A percentile compares a stretch with the other conserved stretches of the same genome.
Evolutionary conservation across 2,329 filamentous ascomycete species (phyloP).

Genomic region (Phialophora verrucosa): DNA sequence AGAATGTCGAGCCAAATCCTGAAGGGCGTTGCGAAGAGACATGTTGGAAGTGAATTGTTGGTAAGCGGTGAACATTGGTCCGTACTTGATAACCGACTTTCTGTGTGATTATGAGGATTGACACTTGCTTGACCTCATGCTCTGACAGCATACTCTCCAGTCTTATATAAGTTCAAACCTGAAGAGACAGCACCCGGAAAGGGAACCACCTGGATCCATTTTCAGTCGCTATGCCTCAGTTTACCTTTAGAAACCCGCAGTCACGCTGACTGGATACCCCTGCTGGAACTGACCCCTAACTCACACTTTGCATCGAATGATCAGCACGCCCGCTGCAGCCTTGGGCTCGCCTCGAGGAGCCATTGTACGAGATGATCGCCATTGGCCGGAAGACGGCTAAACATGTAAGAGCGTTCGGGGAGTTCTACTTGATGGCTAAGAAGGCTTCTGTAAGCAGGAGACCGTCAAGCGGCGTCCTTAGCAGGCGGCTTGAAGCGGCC

Average conservation of each 20-base stretch:
- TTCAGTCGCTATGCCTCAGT: not conserved
- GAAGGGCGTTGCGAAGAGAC: slow-evolving; percentile 11
- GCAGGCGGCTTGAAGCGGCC: not conserved
- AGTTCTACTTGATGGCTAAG: not conserved
- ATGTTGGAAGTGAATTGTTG: slow-evolving; percentile 12
- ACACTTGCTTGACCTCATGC: not conserved
- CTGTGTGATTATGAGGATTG: not conserved
- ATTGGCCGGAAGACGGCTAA: not conserved
- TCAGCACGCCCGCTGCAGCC: slow-evolving; percentile 1
- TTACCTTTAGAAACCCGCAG: not conserved
- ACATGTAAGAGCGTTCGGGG: not conserved
- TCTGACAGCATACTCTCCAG: not conserved
- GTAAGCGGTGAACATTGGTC: slow-evolving; percentile 14
- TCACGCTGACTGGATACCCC: not conserved
- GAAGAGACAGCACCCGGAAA: not conserved
- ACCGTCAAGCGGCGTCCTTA: not conserved
- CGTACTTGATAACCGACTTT: not conserved
- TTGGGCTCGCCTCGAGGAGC: not conserved
- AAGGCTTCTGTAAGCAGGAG: not conserved
- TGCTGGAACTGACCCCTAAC: not conserved
- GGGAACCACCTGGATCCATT: not conserved
- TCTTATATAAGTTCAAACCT: slow-evolving; percentile 1
- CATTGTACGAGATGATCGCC: not conserved
- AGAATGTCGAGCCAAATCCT: not conserved
- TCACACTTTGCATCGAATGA: not conserved